Evolutionary conservation across 305 asterid species (phyloP).

Genomic region (Fraxinus sp.): DNA sequence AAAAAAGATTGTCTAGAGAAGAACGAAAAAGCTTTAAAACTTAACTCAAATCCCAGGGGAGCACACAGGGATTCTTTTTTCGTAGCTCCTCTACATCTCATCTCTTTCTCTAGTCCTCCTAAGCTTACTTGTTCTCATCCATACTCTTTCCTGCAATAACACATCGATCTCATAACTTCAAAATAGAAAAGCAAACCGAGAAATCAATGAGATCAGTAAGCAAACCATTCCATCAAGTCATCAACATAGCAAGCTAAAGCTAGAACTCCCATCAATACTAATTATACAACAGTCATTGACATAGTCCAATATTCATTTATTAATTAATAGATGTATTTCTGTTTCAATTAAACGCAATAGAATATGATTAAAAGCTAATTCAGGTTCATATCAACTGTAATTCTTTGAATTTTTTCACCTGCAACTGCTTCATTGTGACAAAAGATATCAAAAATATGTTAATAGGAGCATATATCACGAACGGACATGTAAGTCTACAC

Average conservation of each 20-base stretch:
- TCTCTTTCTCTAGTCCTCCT: neutral
- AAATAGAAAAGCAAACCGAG: neutral
- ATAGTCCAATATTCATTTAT: neutral
- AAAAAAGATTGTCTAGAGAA: neutral
- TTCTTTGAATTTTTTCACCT: neutral
- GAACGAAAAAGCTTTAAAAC: neutral
- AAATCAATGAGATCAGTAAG: neutral
- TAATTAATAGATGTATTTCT: neutral
- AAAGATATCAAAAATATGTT: neutral
- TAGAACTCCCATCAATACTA: neutral
- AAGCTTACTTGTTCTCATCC: conserved; percentile 12
- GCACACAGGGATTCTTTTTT: neutral
- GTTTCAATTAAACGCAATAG: neutral
- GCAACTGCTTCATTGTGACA: neutral
- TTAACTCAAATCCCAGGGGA: neutral
- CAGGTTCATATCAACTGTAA: neutral
- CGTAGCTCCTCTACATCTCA: neutral
- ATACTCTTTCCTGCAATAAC: conserved; percentile 46
- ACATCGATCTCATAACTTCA: neutral
- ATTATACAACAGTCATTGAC: neutral
- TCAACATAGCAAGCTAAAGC: neutral
- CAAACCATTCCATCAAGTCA: neutral
- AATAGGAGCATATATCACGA: neutral
- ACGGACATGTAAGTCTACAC: neutral
- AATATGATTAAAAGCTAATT: neutral